phyloP scores from a whole-genome alignment of 805 yeast genomes.

The Pichia cabralensis region DNA sequence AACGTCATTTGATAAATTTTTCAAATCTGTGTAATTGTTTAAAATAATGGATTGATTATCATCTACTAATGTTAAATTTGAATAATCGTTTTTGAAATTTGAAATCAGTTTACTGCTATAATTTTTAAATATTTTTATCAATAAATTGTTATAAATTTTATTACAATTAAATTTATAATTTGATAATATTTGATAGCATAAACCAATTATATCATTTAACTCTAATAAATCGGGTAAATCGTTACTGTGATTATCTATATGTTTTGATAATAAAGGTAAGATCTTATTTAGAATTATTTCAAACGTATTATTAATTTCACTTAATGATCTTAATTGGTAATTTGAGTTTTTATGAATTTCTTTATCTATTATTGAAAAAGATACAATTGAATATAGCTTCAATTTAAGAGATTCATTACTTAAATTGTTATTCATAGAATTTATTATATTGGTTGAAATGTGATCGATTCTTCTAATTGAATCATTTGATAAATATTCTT shows the following conservation, averaged over 20 bases:
- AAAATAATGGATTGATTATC: conserved; percentile 83
- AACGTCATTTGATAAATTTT: conserved; percentile 42
- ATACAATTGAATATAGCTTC: conserved; percentile 54
- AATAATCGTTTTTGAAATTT: conserved; percentile 53
- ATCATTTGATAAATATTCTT: conserved; percentile 58
- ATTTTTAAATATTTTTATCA: conserved; percentile 48
- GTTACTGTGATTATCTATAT: conserved; percentile 32
- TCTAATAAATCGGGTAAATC: conserved; percentile 37
- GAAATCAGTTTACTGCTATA: conserved; percentile 47
- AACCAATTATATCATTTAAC: conserved; percentile 56
- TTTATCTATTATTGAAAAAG: conserved; percentile 71
- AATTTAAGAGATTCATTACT: conserved; percentile 38
- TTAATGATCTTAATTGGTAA: conserved; percentile 50
- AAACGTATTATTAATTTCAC: conserved; percentile 67
- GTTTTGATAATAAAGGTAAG: conserved; percentile 45
- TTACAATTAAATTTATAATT: conserved; percentile 52
- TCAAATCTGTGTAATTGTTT: conserved; percentile 47
- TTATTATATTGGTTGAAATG: conserved; percentile 47
- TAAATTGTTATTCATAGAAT: conserved; percentile 22
- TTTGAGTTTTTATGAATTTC: conserved; percentile 55
- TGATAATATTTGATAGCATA: conserved; percentile 68
- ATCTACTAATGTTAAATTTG: conserved; percentile 57
- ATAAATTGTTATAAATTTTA: conserved; percentile 47
- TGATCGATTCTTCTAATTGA: conserved; percentile 61
- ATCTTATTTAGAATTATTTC: conserved; percentile 52